These are phyloP conservation scores for Avicennia marina DNA, from an alignment of 257 asterid genomes.

Conservation along the genomic window DNA sequence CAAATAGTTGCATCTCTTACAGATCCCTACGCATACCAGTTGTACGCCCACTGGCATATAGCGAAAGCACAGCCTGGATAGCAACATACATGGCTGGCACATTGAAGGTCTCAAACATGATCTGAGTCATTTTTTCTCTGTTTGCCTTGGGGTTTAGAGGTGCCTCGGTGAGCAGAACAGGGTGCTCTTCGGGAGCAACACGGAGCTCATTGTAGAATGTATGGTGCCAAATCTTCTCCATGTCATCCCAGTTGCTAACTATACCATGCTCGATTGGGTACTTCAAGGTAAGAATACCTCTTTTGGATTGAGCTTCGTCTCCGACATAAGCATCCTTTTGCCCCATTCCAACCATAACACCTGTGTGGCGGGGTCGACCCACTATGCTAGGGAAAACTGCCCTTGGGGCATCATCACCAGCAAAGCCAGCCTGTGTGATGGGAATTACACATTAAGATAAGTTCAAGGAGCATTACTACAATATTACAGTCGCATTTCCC, in stretches of 20 bases:
- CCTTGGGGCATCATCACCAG: constrained; percentile 49
- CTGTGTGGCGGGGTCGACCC: constrained; percentile 41
- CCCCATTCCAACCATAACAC: constrained; percentile 45
- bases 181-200: constrained; percentile 46
- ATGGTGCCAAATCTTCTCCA: constrained; percentile 50
- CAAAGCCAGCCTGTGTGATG: constrained; percentile 39
- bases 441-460: not conserved
- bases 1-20: not conserved
- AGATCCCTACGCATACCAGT: constrained; percentile 26
- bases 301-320: constrained; percentile 39
- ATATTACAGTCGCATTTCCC: not conserved
- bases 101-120: constrained; percentile 45
- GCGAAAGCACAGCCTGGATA: constrained; percentile 46
- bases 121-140: constrained; percentile 45
- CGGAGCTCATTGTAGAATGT: constrained; percentile 47
- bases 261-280: constrained; percentile 47
- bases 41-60: constrained; percentile 47
- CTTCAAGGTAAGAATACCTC: constrained; percentile 40
- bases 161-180: constrained; percentile 41
- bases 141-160: constrained; percentile 49
- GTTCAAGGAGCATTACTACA: not conserved
- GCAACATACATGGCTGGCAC: constrained; percentile 47
- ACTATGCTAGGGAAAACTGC: constrained; percentile 46
- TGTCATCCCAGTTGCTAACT: constrained; percentile 43
- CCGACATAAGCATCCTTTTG: constrained; percentile 41